Base-by-base conservation (phyloP, 1,284 basidiomycete genomes). In the Cerioporus squamosus region DNA sequence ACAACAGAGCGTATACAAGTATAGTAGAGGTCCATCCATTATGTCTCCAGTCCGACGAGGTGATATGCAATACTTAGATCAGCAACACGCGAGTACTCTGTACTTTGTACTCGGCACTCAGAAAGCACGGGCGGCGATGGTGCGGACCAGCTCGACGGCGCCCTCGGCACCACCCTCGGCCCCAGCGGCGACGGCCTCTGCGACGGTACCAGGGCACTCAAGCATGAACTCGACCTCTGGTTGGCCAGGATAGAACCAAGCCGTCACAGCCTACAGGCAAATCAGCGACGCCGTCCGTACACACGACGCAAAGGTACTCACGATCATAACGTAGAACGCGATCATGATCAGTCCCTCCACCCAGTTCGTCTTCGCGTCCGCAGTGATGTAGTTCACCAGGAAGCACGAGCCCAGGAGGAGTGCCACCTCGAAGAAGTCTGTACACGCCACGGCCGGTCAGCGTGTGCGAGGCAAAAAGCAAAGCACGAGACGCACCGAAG, bases 331-430 rank as follows among this genome's bases (percentile, higher is more conserved):
- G 61, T 89, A 89, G 70, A 88, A 86, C 1, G 81, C 66, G 31
- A 88, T 74, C 80, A 89, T 80, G 40, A 83, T 79, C 46, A 79
- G 70, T 2, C 87, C 86, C 74, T 77, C 76, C 1, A 80, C 81
- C 84, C 86, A 88, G 67, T 88, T 89, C 1, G 87, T 89, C 72
- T 88, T 87, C 7, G 83, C 76, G 68, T 89, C 86, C 1, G 84
- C 82, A 1, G 86, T 88, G 44, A 89, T 83, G 67, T 87, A 87
- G 72, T 88, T 90, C 44, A 89, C 87, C 43, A 90, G 74, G 76
- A 90, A 88, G 66, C 83, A 85, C 0, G 85, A 77, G 0, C 81
- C 84, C 15, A 90, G 71, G 22, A 88, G 70, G 24, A 85, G 67
- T 1, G 82, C 80, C 2, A 89, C 82, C 67, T 89, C 87, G 65